These are phyloP conservation scores for Chimonanthus praecox DNA, from an alignment of 164 flowering plant species.

Conservation along the genomic window DNA sequence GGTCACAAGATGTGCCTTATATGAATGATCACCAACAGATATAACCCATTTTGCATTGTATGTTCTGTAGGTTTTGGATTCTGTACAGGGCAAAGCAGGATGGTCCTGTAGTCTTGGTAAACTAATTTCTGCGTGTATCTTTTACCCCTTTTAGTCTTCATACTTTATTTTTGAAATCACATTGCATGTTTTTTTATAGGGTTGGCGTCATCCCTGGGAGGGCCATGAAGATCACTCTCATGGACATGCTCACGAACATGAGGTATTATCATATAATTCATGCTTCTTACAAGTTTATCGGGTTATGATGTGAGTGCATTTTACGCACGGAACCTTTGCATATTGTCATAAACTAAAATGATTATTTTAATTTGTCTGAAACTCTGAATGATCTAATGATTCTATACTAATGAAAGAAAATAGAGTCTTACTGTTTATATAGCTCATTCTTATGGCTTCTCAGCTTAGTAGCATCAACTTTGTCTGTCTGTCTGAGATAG, in stretches of 20 bases:
- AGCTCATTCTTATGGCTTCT: too few species aligned
- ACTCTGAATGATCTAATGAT: too few species aligned
- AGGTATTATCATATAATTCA: constrained; percentile 20
- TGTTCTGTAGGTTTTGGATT: constrained; percentile 33
- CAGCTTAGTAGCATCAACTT: too few species aligned
- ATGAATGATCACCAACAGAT: neutral
- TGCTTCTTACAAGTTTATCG: too few species aligned
- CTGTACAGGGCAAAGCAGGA: constrained; percentile 37
- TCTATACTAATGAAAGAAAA: too few species aligned
- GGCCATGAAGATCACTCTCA: constrained; percentile 72
- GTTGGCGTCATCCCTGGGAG: constrained; percentile 93
- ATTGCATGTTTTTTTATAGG: constrained; percentile 30
- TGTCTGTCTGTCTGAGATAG: too few species aligned
- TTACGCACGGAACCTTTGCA: too few species aligned
- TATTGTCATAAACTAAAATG: too few species aligned
- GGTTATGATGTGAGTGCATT: too few species aligned
- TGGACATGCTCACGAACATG: constrained; percentile 33
- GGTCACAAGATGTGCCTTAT: neutral
- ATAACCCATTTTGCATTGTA: neutral
- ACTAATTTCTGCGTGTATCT: neutral
- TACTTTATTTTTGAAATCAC: neutral
- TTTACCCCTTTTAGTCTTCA: neutral
- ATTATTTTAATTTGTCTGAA: too few species aligned
- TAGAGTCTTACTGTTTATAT: too few species aligned
- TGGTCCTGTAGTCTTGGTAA: constrained; percentile 39